These are phyloP conservation scores for Cryptococcus sp. DNA, from an alignment of 1,284 basidiomycete genomes.

Conservation along the genomic window DNA sequence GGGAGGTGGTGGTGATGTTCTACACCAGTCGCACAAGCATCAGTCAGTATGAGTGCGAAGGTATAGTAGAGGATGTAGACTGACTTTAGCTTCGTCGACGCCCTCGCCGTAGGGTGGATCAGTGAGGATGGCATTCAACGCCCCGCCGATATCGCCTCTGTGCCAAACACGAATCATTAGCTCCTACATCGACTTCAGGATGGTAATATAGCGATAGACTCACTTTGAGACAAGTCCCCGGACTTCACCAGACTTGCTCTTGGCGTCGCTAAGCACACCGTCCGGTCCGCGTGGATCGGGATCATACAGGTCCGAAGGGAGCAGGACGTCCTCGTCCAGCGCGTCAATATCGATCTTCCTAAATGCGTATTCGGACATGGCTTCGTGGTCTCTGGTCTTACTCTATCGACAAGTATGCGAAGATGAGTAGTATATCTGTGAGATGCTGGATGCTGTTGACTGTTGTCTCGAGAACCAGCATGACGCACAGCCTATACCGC, in stretches of 20 bases:
- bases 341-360: slow-evolving; percentile 93
- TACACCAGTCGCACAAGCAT: slow-evolving; percentile 42
- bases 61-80: slow-evolving; percentile 21
- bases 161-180: background rate
- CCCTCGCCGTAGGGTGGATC: slow-evolving; percentile 80
- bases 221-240: slow-evolving; percentile 73
- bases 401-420: no score
- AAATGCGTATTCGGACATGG: slow-evolving; percentile 72
- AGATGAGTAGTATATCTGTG: no score
- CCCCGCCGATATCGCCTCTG: slow-evolving; percentile 73
- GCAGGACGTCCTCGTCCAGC: slow-evolving; percentile 82
- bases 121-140: slow-evolving; percentile 69
- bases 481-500: background rate
- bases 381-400: slow-evolving; percentile 13
- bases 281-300: slow-evolving; percentile 78
- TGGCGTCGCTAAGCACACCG: slow-evolving; percentile 73
- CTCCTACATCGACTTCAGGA: background rate
- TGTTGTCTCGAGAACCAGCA: no score
- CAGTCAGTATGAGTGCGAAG: background rate
- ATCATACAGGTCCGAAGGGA: slow-evolving; percentile 82
- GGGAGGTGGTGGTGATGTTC: slow-evolving; percentile 74
- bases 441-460: no score
- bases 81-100: slow-evolving; percentile 85
- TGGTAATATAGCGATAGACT: slow-evolving; percentile 28
- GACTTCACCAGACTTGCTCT: slow-evolving; percentile 71